Conservation (phyloP, 73 alveolate species). For the Stentor roeselii region DNA sequence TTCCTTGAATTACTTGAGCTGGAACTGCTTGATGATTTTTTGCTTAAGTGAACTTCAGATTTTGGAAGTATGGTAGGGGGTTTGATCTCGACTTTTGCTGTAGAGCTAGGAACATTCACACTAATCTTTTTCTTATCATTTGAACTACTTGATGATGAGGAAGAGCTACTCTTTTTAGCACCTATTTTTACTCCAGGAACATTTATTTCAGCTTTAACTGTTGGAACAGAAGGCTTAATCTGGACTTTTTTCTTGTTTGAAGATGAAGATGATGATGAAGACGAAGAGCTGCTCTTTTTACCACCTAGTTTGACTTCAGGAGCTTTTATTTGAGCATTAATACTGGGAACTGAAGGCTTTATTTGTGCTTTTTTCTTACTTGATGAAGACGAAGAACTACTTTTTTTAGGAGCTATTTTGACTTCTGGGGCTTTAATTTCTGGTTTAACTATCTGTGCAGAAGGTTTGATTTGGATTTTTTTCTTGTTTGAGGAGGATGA, state of each 20-base stretch:
- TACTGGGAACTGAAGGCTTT: neutral
- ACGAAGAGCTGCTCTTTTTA: neutral
- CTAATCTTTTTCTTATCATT: neutral
- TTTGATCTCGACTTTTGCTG: conserved; percentile 13
- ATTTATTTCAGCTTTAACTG: neutral
- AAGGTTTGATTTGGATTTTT: neutral
- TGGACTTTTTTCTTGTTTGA: neutral
- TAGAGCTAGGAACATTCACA: neutral
- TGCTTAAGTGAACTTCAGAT: neutral
- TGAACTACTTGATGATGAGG: neutral
- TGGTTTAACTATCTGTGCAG: neutral
- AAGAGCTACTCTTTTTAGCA: neutral
- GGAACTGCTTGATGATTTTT: neutral
- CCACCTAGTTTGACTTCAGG: neutral
- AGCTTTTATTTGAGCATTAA: neutral
- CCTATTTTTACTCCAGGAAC: neutral
- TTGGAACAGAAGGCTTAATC: neutral
- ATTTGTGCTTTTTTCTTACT: neutral
- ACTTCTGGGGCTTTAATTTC: conserved; percentile 4
- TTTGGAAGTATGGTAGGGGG: neutral
- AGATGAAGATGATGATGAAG: neutral
- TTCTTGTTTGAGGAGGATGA: neutral
- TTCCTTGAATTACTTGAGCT: too few relatives aligned
- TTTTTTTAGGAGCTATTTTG: neutral
- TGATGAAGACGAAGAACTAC: neutral